A percentile compares a stretch with the other conserved stretches of the same genome.
phyloP scores from a whole-genome alignment of 495 filamentous ascomycete genomes.

The Clavariopsis aquatica region DNA sequence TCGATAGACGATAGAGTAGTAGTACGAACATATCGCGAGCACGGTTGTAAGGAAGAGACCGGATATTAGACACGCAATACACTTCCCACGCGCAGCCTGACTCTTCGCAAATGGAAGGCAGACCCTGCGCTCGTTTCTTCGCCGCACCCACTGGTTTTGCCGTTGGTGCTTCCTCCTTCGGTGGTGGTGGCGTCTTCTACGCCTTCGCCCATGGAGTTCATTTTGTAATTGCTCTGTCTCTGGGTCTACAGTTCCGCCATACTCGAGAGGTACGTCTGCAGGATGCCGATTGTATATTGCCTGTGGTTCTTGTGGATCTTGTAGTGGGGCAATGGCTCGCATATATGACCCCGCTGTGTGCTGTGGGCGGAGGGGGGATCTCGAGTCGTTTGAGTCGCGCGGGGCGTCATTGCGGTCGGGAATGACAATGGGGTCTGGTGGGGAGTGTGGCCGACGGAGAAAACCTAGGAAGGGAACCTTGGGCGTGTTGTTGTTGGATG shows the following conservation, averaged over 20 bases:
- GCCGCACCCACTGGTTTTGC: constrained; percentile 29
- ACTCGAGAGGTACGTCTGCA: constrained; percentile 23
- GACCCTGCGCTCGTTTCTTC: constrained; percentile 7
- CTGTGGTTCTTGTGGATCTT: constrained; percentile 17
- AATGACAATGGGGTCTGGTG: constrained; percentile 20
- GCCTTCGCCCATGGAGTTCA: constrained; percentile 7
- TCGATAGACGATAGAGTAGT: constrained; percentile 1
- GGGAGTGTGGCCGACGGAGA: constrained; percentile 29
- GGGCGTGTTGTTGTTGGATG: constrained; percentile 33
- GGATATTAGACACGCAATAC: constrained; percentile 33
- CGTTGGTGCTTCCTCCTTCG: constrained; percentile 2
- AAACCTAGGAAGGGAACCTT: constrained; percentile 36
- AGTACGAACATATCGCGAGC: constrained; percentile 37
- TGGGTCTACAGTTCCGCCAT: constrained; percentile 28
- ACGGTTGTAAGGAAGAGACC: constrained; percentile 37
- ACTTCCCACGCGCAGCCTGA: constrained; percentile 29
- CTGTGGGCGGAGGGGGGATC: constrained; percentile 32
- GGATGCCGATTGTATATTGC: constrained; percentile 17
- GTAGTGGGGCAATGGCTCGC: constrained; percentile 19
- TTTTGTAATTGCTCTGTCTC: constrained; percentile 33
- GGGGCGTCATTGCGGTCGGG: constrained; percentile 16
- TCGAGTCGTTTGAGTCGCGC: constrained; percentile 31
- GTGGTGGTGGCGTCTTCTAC: not conserved
- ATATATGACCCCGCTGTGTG: constrained; percentile 38
- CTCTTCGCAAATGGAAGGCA: constrained; percentile 25